A percentile compares a stretch with the other conserved stretches of the same genome.
These are phyloP conservation scores for Neobulgaria alba DNA, from an alignment of 2,329 filamentous ascomycete genomes.

Conservation along the genomic window DNA sequence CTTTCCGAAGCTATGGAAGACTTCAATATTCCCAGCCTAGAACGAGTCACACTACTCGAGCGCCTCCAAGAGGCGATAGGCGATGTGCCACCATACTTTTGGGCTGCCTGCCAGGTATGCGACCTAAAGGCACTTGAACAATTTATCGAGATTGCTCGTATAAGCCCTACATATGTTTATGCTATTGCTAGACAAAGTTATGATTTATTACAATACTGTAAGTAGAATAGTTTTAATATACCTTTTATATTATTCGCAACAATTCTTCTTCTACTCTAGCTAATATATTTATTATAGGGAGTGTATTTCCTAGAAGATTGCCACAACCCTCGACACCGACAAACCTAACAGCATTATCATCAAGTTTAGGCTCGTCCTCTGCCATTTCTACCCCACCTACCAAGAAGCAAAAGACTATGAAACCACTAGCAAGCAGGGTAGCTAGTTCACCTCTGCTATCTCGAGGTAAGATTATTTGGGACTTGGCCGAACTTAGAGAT, in stretches of 20 bases:
- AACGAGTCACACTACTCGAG: slow-evolving; percentile 9
- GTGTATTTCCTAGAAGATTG: not conserved
- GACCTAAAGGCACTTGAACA: slow-evolving; percentile 11
- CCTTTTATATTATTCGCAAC: too few relatives aligned
- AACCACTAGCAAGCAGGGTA: slow-evolving; percentile 5
- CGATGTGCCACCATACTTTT: slow-evolving; percentile 12
- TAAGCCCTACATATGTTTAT: not conserved
- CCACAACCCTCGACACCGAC: slow-evolving; percentile 1
- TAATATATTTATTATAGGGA: slow-evolving; percentile 14
- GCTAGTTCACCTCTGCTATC: too few relatives aligned
- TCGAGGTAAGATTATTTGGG: slow-evolving; percentile 1
- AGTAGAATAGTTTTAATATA: slow-evolving; percentile 8
- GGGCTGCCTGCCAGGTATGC: slow-evolving; percentile 13
- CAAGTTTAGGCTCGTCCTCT: too few relatives aligned
- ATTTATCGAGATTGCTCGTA: slow-evolving; percentile 4
- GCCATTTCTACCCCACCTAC: slow-evolving; percentile 7
- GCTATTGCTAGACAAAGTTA: slow-evolving; percentile 1
- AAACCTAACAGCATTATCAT: slow-evolving; percentile 1
- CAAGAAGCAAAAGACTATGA: slow-evolving; percentile 11
- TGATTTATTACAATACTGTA: slow-evolving; percentile 9
- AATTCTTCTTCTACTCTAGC: slow-evolving; percentile 5
- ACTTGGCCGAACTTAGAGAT: slow-evolving; percentile 7
- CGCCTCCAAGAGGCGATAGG: slow-evolving; percentile 10
- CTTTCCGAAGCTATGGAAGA: slow-evolving; percentile 8
- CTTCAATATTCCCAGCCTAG: slow-evolving; percentile 12